Evolutionary conservation across 257 asterid genomes (phyloP), one percentile per base, ranked within the genome.

Genomic region (Catharanthus roseus): DNA sequence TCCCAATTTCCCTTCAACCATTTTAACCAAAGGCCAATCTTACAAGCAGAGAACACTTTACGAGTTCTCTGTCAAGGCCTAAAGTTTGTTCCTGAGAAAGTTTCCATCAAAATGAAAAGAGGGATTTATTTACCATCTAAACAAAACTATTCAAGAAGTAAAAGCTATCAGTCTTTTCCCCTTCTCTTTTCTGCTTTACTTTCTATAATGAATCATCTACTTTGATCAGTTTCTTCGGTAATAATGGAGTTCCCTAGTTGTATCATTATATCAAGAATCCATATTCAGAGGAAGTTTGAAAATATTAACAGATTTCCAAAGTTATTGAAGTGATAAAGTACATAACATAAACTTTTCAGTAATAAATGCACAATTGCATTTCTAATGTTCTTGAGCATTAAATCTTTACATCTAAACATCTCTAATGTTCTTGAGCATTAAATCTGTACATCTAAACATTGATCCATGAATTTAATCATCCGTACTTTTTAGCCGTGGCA

Each of bases 11-110:
- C 73, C 73, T 50, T 49, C 73, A 31, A 31, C 10, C 38, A 21
- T 69, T 69, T 16, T 69, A 23, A 34, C 65, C 60, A 69, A 54
- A 15, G 24, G 24, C 15, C 51, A 69, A 54, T 51, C 65, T 36
- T 69, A 69, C 9, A 21, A 33, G 8, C n/a, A 69, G 3, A 26
- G 4, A 33, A 49, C 65, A 5, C 5, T 69, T 69, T 69, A 29
- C 51, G 15, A 53, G 64, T 69, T 69, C 33, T 33, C 73, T 29
- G 24, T 54, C 57, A 69, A 24, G 42, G 56, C 72, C 18, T 28
- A 12, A 47, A 1, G 1, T 18, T 61, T 33, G n/a, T 5, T 58
- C 23, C 10, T 18, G 1, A 31, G 44, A 15, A 57, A 19, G 7
- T 9, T 56, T 26, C 36, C 21, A 56, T 12, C 26, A 11, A 56